Percentiles rank a stretch among this genome's conserved stretches.
Evolutionary conservation across 2,329 filamentous ascomycete genomes (phyloP).

Genomic region (Cercospora sp.): DNA sequence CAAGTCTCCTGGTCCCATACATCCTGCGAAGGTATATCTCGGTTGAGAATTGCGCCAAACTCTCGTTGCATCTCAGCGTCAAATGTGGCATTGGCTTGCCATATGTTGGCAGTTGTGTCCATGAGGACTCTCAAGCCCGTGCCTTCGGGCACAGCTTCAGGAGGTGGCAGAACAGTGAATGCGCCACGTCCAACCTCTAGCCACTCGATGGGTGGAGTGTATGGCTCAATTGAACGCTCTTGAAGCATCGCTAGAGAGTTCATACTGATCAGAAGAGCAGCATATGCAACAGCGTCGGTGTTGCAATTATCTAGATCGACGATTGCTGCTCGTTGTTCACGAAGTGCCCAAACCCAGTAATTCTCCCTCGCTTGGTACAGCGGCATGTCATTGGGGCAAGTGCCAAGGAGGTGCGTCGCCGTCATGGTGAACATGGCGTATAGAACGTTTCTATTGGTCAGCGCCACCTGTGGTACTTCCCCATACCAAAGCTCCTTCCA

Average conservation of each 20-base stretch:
- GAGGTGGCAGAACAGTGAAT: conserved; percentile 31
- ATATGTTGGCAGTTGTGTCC: conserved; percentile 29
- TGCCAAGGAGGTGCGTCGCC: conserved; percentile 28
- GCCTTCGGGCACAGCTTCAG: conserved; percentile 27
- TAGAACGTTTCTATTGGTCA: conserved; percentile 29
- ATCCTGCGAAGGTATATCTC: conserved; percentile 26
- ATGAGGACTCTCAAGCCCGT: conserved; percentile 30
- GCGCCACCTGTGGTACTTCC: conserved; percentile 29
- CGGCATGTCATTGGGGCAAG: conserved; percentile 21
- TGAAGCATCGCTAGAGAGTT: conserved; percentile 35
- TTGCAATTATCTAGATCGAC: conserved; percentile 29
- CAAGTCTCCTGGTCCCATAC: conserved; percentile 28
- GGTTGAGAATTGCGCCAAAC: conserved; percentile 30
- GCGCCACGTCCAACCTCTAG: conserved; percentile 35
- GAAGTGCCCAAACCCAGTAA: conserved; percentile 33
- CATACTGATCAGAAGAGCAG: conserved; percentile 34
- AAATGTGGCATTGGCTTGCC: conserved; percentile 25
- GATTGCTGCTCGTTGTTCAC: conserved; percentile 34
- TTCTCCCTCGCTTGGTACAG: conserved; percentile 27
- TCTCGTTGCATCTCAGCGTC: conserved; percentile 26
- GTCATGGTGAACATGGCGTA: conserved; percentile 32
- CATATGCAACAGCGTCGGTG: conserved; percentile 36
- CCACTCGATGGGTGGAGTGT: conserved; percentile 38
- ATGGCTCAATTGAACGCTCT: conserved; percentile 32
- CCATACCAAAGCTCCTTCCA: conserved; percentile 33